Evolutionary conservation across 2,329 filamentous ascomycete genomes (phyloP), one percentile per base, ranked within the genome.

Genomic region (Penicillium sumatraense): DNA sequence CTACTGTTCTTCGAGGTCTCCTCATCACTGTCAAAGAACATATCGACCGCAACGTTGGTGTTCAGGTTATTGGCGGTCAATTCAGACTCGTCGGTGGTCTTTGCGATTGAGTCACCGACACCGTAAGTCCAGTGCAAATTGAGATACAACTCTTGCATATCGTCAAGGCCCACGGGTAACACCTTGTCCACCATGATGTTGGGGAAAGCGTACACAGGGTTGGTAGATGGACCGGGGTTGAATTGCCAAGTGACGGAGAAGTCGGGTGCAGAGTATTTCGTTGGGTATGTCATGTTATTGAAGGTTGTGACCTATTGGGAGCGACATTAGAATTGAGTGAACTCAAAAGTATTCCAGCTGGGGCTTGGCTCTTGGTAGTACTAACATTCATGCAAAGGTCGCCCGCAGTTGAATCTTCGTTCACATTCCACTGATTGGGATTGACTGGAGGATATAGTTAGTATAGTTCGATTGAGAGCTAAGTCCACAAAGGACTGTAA

Each of bases 41-140:
- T 82, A 72, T 86, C 83, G 57, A 86, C 73, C 31, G 82, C 82
- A 29, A 86, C 81, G 73, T 85, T 85, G 67, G 81, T 72, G 61
- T 83, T 81, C 55, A 83, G 68, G 0, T 65, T 57, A n/a, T 70
- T 67, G 0, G 68, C 56, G 2, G 57, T 64, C 11, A 83, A 68
- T 0, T 67, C 64, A 0, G 67, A 31, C 3, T 68, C 55, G 53
- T 76, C 71, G 2, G 77, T 78, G 10, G 68, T 67, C 1, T 69
- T 63, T 4, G 68, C 68, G 0, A 73, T 71, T 11, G 58, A 54
- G 60, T 82, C 77, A 55, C 81, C 80, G 7, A 76, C 41, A n/a
- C 74, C 74, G 61, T 82, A 83, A 2, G 75, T 75, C 83, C 81
- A 86, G 42, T 75, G 66, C 38, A 83, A 68, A 55, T 80, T 76